Percentiles rank a stretch among this genome's conserved stretches.
Conservation (phyloP, 192 early-diverging fungal genomes). For the Coemansia sp. region DNA sequence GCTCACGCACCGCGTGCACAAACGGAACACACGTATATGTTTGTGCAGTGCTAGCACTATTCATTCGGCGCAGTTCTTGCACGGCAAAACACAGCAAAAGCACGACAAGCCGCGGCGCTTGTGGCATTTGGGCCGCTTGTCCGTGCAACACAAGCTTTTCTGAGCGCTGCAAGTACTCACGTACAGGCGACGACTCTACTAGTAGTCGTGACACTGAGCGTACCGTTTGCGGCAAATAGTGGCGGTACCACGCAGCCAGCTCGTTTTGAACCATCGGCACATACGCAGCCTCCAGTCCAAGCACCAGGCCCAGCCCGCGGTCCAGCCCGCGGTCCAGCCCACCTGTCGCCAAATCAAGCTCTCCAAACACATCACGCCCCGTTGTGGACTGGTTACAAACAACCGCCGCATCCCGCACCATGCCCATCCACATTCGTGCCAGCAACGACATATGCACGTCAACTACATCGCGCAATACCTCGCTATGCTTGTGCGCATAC, state of each 20-base stretch:
- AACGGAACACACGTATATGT: neutral
- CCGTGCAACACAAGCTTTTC: neutral
- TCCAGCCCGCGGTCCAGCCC: neutral
- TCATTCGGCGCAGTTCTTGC: neutral
- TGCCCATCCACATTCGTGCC: constrained; percentile 27
- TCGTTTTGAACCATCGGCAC: constrained; percentile 15
- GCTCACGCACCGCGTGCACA: neutral
- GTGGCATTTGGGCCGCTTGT: neutral
- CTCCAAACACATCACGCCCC: neutral
- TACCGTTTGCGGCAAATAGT: constrained; percentile 29
- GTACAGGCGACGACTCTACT: neutral
- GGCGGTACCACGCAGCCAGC: constrained; percentile 21
- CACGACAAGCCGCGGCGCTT: neutral
- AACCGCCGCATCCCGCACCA: constrained; percentile 36
- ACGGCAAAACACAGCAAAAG: constrained; percentile 5
- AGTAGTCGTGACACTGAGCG: constrained; percentile 11
- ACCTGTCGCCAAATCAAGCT: neutral
- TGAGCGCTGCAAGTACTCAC: neutral
- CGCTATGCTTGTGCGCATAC: constrained; percentile 3
- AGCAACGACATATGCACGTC: constrained; percentile 28
- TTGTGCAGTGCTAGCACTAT: neutral
- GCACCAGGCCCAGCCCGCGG: constrained; percentile 16
- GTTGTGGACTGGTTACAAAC: neutral
- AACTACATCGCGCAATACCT: constrained; percentile 13
- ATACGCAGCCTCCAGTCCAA: constrained; percentile 39